Evolutionary conservation across 345 rosid species (phyloP).

Genomic region (Eucalyptus tenuipes): DNA sequence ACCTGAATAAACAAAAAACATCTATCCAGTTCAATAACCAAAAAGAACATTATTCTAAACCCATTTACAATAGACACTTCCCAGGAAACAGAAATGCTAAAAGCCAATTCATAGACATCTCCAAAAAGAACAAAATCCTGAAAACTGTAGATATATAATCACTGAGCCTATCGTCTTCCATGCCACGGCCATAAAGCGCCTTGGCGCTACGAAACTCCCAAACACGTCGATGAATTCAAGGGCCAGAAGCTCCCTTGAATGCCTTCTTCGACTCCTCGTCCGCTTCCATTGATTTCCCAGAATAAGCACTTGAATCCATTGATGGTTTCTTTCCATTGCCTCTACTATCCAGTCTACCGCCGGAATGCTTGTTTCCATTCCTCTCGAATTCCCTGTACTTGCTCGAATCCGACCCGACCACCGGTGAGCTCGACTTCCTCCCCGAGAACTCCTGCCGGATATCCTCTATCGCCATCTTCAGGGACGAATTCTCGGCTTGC

Average conservation of each 20-base stretch:
- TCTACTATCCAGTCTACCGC: constrained; percentile 20
- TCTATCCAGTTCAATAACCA: neutral
- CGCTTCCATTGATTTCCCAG: constrained; percentile 19
- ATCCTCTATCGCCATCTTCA: constrained; percentile 70
- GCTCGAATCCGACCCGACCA: constrained; percentile 19
- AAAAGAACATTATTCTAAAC: neutral
- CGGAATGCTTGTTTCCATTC: constrained; percentile 7
- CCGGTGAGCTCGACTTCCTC: constrained; percentile 2
- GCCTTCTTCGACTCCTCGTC: constrained; percentile 68
- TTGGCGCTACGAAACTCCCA: neutral
- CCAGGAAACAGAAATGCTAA: neutral
- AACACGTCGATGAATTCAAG: constrained; percentile 10
- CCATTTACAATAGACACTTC: neutral
- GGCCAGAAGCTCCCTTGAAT: constrained; percentile 23
- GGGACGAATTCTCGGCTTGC: constrained; percentile 47
- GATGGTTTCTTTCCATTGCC: constrained; percentile 29
- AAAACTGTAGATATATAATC: neutral
- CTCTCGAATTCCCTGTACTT: constrained; percentile 33
- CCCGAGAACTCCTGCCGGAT: constrained; percentile 35
- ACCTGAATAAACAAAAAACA: neutral
- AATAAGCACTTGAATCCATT: neutral
- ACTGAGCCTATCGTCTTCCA: neutral
- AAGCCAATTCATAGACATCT: neutral
- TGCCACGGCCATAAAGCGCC: neutral
- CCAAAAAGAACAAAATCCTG: neutral